phyloP scores from a whole-genome alignment of 2,329 filamentous ascomycete genomes.

The Clarireedia homoeocarpa region DNA sequence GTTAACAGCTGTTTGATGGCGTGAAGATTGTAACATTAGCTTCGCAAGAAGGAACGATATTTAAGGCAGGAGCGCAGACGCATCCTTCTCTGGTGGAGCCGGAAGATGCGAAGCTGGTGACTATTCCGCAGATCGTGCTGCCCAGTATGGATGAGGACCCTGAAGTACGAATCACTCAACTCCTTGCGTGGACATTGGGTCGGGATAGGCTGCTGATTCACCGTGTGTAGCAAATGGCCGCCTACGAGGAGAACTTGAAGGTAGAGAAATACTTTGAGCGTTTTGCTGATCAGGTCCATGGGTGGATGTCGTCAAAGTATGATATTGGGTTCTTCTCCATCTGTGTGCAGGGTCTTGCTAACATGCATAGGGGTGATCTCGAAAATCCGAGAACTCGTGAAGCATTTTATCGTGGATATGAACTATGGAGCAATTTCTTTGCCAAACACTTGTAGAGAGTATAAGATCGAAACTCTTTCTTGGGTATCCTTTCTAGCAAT shows the following conservation, averaged over 20 bases:
- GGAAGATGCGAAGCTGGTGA: constrained; percentile 50
- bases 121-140: constrained; percentile 52
- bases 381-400: background rate
- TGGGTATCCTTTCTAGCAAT: no score
- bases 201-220: constrained; percentile 33
- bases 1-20: background rate
- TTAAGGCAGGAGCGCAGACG: constrained; percentile 41
- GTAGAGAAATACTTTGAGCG: constrained; percentile 52
- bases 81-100: constrained; percentile 57
- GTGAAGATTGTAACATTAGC: constrained; percentile 43
- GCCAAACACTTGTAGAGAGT: background rate
- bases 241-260: constrained; percentile 30
- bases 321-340: background rate
- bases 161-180: constrained; percentile 20
- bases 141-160: constrained; percentile 55
- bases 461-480: no score
- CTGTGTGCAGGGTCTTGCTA: background rate
- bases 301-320: constrained; percentile 63
- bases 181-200: constrained; percentile 37
- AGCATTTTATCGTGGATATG: constrained; percentile 9
- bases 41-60: constrained; percentile 45
- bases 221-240: constrained; percentile 29
- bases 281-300: constrained; percentile 61
- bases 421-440: constrained; percentile 1
- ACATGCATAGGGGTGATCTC: background rate